Percentiles rank a stretch among this genome's conserved stretches.
phyloP scores from a whole-genome alignment of 2,329 filamentous ascomycete species.

The Aspergillus calidoustus region DNA sequence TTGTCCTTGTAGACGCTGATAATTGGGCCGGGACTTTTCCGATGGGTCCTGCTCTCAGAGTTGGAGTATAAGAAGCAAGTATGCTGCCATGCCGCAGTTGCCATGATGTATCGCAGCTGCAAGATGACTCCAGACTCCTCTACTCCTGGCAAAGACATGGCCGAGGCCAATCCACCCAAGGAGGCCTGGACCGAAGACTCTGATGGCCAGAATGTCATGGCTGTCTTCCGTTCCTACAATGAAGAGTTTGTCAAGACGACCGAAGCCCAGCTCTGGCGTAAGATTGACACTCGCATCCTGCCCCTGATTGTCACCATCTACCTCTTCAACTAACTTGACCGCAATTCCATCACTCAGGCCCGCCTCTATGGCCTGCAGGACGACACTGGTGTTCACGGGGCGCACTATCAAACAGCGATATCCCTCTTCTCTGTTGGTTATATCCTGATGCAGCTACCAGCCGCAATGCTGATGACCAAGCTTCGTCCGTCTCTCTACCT shows the following conservation, averaged over 20 bases:
- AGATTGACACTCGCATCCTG: background rate
- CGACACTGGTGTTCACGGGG: background rate
- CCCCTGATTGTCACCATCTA: background rate
- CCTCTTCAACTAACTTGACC: constrained; percentile 1
- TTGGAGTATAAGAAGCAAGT: background rate
- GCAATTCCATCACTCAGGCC: constrained; percentile 1
- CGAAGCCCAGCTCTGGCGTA: background rate
- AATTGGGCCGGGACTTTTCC: background rate
- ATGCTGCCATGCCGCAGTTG: too few relatives aligned
- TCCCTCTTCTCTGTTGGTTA: too few relatives aligned
- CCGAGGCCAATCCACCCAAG: background rate
- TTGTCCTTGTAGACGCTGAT: background rate
- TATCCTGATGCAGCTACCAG: too few relatives aligned
- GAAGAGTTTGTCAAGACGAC: background rate
- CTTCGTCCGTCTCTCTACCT: too few relatives aligned
- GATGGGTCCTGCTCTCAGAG: background rate
- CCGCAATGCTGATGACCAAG: too few relatives aligned
- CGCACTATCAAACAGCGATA: background rate
- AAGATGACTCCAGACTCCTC: background rate
- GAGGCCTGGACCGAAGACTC: background rate
- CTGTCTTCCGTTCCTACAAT: background rate
- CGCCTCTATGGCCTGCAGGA: background rate
- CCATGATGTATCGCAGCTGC: too few relatives aligned
- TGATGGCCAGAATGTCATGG: background rate
- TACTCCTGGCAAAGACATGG: background rate